A percentile compares a stretch with the other conserved stretches of the same genome.
Conservation (phyloP, 257 asterid species). For the Solanum bulbocastanum region DNA sequence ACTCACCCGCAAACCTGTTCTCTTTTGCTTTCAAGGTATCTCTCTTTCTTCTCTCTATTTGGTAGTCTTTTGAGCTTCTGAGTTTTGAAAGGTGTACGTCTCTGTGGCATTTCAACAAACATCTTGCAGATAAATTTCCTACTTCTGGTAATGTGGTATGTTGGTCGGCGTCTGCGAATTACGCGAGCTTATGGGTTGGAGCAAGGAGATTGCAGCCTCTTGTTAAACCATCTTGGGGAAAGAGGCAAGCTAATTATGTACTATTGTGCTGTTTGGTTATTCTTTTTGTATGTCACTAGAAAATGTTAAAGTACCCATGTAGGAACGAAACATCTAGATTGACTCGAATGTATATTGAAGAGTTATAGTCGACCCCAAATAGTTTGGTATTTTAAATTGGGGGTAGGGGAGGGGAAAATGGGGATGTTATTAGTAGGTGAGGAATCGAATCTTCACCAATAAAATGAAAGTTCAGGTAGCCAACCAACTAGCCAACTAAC, state of each 20-base stretch:
- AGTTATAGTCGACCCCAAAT: not conserved
- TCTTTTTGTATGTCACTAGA: not conserved
- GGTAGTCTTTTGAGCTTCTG: not conserved
- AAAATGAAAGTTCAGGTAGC: not conserved
- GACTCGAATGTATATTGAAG: not conserved
- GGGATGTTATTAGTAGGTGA: not conserved
- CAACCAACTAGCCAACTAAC: not conserved
- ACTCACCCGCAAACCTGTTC: constrained; percentile 16
- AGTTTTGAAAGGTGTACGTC: not conserved
- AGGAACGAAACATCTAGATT: not conserved
- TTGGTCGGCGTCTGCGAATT: constrained; percentile 59
- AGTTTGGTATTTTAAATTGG: not conserved
- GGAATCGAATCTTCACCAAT: not conserved
- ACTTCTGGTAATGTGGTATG: constrained; percentile 18
- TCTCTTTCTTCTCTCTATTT: not conserved
- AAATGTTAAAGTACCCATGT: not conserved
- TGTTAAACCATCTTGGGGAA: constrained; percentile 18
- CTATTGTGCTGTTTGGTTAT: not conserved
- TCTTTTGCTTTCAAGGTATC: constrained; percentile 28
- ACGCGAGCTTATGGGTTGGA: constrained; percentile 41
- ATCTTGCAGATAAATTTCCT: constrained; percentile 31
- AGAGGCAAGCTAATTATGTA: constrained; percentile 30
- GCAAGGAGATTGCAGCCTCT: constrained; percentile 28
- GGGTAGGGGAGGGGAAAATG: not conserved
- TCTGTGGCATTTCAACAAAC: not conserved